Evolutionary conservation across 352 stramenopile species (phyloP).

Genomic region (Phytophthora rubi): DNA sequence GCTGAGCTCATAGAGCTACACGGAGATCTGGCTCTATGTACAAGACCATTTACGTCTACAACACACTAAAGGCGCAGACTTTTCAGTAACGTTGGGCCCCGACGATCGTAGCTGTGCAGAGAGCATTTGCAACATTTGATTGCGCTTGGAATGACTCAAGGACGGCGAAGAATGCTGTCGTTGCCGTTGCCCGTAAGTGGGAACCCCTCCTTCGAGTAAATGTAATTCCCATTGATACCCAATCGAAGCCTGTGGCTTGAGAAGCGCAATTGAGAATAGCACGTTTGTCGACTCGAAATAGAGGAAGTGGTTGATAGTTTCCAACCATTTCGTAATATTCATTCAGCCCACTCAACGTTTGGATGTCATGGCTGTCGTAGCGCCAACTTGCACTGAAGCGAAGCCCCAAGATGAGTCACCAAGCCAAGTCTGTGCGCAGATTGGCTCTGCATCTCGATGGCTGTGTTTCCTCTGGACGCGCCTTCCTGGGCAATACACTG

Average conservation of each 20-base stretch:
- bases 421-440: neutral
- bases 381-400: neutral
- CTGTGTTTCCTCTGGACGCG: neutral
- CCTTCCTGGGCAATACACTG: constrained; percentile 8
- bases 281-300: neutral
- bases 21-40: constrained; percentile 18
- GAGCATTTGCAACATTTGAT: neutral
- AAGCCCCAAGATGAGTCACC: neutral
- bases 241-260: neutral
- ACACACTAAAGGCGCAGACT: constrained; percentile 4
- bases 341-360: neutral
- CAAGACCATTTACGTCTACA: constrained; percentile 18
- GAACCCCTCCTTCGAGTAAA: constrained; percentile 2
- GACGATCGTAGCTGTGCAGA: constrained; percentile 8
- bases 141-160: constrained; percentile 6
- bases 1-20: constrained; percentile 21
- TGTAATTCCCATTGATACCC: neutral
- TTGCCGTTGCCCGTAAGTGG: too few species aligned
- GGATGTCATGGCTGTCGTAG: neutral
- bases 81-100: constrained; percentile 1
- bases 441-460: neutral
- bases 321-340: too few species aligned
- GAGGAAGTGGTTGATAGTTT: neutral
- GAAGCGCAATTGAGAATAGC: neutral
- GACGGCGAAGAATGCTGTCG: too few species aligned